These are phyloP conservation scores for Cenchrus fungigraminus DNA, from an alignment of 176 grass and related monocot species.

Conservation along the genomic window DNA sequence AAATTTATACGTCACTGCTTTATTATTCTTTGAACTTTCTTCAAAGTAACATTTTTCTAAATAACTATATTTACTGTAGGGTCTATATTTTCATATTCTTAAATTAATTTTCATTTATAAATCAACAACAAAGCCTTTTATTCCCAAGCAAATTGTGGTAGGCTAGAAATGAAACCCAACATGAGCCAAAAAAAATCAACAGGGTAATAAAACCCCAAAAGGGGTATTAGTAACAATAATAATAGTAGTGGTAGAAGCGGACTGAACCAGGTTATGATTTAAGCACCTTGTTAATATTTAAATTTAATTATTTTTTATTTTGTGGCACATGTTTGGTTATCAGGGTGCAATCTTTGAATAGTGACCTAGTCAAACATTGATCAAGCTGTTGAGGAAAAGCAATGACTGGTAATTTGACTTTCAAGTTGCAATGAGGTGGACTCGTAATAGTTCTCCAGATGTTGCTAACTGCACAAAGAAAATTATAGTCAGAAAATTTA, in stretches of 20 bases:
- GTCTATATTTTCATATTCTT: background rate
- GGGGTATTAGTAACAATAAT: too few relatives aligned
- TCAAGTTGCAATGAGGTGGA: constrained; percentile 11
- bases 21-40: constrained; percentile 17
- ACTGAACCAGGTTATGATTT: background rate
- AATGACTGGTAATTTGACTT: constrained; percentile 16
- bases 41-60: constrained; percentile 29
- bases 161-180: background rate
- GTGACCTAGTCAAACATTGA: constrained; percentile 4
- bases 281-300: background rate
- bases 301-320: background rate
- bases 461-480: background rate
- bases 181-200: background rate
- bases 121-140: too few relatives aligned
- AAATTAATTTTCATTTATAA: background rate
- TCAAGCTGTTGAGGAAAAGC: background rate
- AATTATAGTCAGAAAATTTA: constrained; percentile 5
- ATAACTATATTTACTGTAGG: background rate
- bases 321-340: background rate
- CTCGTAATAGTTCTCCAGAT: background rate
- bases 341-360: background rate
- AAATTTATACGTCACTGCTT: background rate
- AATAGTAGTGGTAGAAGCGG: background rate
- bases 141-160: too few relatives aligned
- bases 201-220: background rate